Evolutionary conservation across 805 yeast species (phyloP).

Genomic region (Limtongia smithiae): DNA sequence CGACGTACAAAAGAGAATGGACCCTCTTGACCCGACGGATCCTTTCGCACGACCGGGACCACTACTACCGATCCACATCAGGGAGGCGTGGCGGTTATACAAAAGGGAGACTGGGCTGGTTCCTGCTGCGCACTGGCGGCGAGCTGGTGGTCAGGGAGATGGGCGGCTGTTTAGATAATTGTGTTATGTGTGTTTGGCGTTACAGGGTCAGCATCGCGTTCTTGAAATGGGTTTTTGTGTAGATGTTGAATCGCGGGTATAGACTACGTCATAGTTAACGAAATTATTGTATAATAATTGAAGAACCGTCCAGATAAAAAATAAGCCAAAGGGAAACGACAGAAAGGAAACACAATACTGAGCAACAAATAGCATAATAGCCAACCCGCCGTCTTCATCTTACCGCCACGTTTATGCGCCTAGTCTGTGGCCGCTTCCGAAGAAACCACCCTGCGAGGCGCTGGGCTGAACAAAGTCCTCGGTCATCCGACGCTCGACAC

Average conservation of each 20-base stretch:
- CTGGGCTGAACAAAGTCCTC: conserved; percentile 77
- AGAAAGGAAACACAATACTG: too few relatives aligned
- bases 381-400: too few relatives aligned
- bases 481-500: conserved; percentile 73
- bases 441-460: conserved; percentile 55
- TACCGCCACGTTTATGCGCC: conserved; percentile 53
- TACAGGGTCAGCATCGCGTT: too few relatives aligned
- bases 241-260: too few relatives aligned
- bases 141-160: conserved; percentile 67
- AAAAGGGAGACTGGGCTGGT: conserved; percentile 62
- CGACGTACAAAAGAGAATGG: conserved; percentile 36
- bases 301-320: too few relatives aligned
- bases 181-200: too few relatives aligned
- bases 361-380: too few relatives aligned
- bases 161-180: conserved; percentile 62
- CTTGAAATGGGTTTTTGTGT: too few relatives aligned
- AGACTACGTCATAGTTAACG: too few relatives aligned
- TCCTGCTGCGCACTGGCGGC: conserved; percentile 63
- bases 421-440: conserved; percentile 76
- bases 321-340: too few relatives aligned
- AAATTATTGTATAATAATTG: too few relatives aligned
- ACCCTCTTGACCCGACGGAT: conserved; percentile 37
- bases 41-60: conserved; percentile 44
- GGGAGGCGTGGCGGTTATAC: conserved; percentile 84
- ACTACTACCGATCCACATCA: conserved; percentile 72